Evolutionary conservation across 2,329 filamentous ascomycete species (phyloP), one percentile per base, ranked within the genome.

Genomic region (Apiospora pterosperma): DNA sequence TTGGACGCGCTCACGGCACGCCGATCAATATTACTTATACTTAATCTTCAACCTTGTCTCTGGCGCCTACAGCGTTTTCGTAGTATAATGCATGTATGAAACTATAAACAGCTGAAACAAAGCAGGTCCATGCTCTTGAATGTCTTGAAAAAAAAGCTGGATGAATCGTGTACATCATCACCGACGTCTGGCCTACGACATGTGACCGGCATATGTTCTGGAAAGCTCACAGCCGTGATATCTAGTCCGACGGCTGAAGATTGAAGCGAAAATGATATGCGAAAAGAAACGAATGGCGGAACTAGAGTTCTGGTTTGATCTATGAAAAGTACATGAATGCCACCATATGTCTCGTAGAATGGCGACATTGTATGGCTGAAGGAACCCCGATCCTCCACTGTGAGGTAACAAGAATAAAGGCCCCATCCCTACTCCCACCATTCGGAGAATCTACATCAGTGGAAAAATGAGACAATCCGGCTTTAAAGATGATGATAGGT

Each of bases 401-500:
- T 34, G 8, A 12, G 4, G 1, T 2, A 12, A 5, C 14, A 8
- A 10, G 48, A 12, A n/a, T 1, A 55, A 34, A n/a, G 1, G 6
- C 10, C 44, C 0, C 19, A 10, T 3, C 2, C 28, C 25, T 8
- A 21, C 16, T 28, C 48, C 28, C 28, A 34, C 5, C 5, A n/a
- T 11, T 5, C 16, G 11, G 5, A n/a, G 16, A 21, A n/a, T 11
- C 31, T 34, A 28, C 16, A 59, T 11, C 11, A 38, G n/a, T 10
- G 21, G 58, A 12, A 16, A 25, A 8, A 4, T 25, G 36, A 28
- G 25, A 42, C 64, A 67, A 42, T 67, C 64, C 41, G 69, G 65
- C 69, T 8, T 67, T 61, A 28, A 71, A 68, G 44, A 66, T 71
- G 66, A 72, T 69, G 67, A 68, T 39, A 71, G 58, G 52, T 69